Conservation (phyloP, 495 filamentous ascomycete species). For the Neurospora sp. region DNA sequence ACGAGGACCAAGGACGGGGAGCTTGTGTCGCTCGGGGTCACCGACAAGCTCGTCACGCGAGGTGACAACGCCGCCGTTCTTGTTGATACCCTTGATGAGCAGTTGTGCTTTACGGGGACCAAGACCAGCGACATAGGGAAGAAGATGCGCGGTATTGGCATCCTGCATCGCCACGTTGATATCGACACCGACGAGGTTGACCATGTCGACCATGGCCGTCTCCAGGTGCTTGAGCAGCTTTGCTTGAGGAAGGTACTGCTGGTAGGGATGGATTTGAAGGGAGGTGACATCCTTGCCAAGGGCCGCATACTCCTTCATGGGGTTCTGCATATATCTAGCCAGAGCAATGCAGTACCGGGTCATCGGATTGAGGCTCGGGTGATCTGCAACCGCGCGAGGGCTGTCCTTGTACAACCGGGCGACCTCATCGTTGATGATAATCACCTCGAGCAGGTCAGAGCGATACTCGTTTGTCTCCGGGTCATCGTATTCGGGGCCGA, state of each 20-base stretch:
- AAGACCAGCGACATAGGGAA: constrained; percentile 86
- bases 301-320: constrained; percentile 89
- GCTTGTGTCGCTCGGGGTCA: constrained; percentile 62
- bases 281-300: constrained; percentile 80
- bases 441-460: constrained; percentile 68
- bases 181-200: constrained; percentile 90
- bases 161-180: constrained; percentile 83
- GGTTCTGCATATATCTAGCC: constrained; percentile 84
- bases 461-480: constrained; percentile 51
- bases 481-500: constrained; percentile 61
- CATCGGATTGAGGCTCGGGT: constrained; percentile 64
- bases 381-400: constrained; percentile 66
- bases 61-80: constrained; percentile 70
- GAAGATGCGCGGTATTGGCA: constrained; percentile 67
- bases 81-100: constrained; percentile 80
- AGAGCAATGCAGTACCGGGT: constrained; percentile 82
- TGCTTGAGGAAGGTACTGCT: constrained; percentile 77
- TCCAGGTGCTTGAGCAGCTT: constrained; percentile 78
- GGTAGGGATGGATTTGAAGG: constrained; percentile 77
- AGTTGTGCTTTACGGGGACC: constrained; percentile 86
- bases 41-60: constrained; percentile 80
- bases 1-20: constrained; percentile 73
- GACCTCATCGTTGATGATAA: constrained; percentile 92
- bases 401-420: constrained; percentile 89
- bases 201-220: constrained; percentile 93